Conservation (phyloP, 176 grass and related monocot genomes). For the Rhipidocladum racemiflorum region DNA sequence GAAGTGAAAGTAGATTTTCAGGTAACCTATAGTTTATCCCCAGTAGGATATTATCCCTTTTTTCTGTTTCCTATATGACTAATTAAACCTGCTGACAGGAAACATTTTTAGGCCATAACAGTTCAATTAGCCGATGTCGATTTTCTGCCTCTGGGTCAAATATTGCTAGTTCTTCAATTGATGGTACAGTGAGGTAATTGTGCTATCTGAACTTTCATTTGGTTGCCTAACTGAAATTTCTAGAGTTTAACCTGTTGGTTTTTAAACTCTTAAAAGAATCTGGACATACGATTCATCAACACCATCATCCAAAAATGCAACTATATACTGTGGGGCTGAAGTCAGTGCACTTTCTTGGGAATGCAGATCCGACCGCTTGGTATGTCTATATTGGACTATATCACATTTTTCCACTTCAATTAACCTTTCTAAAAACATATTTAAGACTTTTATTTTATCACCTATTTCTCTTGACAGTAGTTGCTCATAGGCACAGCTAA, state of each 20-base stretch:
- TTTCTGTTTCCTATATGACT: constrained; percentile 25
- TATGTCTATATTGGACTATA: constrained; percentile 34
- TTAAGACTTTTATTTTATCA: constrained; percentile 43
- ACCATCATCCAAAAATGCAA: constrained; percentile 94
- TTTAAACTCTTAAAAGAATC: constrained; percentile 53
- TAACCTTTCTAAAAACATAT: constrained; percentile 31
- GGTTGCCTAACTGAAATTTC: constrained; percentile 14
- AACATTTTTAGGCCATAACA: constrained; percentile 99
- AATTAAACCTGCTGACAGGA: constrained; percentile 69
- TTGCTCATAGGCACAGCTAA: constrained; percentile 96
- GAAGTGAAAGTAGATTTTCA: constrained; percentile 94
- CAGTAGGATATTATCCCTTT: constrained; percentile 10
- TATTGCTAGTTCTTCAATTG: constrained; percentile 89
- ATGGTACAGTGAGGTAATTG: constrained; percentile 91
- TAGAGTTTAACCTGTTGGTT: constrained; percentile 26
- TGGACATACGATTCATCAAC: constrained; percentile 93
- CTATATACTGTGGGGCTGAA: constrained; percentile 95
- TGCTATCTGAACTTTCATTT: constrained; percentile 33
- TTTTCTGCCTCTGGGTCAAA: constrained; percentile 96
- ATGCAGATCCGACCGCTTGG: constrained; percentile 97
- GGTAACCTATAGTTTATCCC: constrained; percentile 44
- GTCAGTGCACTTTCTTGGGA: constrained; percentile 96
- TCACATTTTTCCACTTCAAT: constrained; percentile 1
- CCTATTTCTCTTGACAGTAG: constrained; percentile 87
- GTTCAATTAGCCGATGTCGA: constrained; percentile 75